phyloP scores from a whole-genome alignment of 148 eudicot genomes.

The Amaranthus palmeri region DNA sequence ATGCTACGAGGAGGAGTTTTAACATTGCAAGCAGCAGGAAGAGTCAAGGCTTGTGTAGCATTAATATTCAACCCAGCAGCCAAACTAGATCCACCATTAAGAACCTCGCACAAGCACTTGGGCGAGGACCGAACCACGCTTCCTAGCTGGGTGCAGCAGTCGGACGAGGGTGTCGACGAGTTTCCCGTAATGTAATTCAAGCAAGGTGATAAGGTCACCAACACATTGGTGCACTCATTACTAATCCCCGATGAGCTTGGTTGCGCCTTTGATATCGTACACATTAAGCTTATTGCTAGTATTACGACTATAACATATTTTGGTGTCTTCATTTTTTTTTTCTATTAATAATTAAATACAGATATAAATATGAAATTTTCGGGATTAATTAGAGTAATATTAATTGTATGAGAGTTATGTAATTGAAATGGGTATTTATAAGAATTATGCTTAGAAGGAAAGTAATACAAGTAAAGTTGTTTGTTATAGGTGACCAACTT shows the following conservation, averaged over 20 bases:
- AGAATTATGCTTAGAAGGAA: conserved; percentile 11
- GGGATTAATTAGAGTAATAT: neutral
- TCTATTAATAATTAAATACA: neutral
- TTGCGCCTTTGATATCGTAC: conserved; percentile 16
- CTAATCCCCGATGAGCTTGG: conserved; percentile 16
- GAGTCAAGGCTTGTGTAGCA: conserved; percentile 41
- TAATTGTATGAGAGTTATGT: neutral
- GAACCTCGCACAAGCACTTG: conserved; percentile 40
- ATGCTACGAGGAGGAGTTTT: conserved; percentile 42
- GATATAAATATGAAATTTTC: neutral
- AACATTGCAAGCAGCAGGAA: conserved; percentile 49
- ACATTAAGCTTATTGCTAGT: conserved; percentile 22
- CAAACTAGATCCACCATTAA: conserved; percentile 36
- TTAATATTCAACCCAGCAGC: conserved; percentile 43
- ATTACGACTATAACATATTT: conserved; percentile 11
- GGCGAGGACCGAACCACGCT: conserved; percentile 28
- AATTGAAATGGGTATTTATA: conserved; percentile 18
- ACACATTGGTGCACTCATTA: conserved; percentile 25
- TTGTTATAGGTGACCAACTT: conserved; percentile 25
- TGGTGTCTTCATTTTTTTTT: conserved; percentile 11
- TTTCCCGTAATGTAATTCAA: conserved; percentile 38
- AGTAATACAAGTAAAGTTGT: conserved; percentile 28
- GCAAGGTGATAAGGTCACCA: conserved; percentile 37
- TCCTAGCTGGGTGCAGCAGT: conserved; percentile 36
- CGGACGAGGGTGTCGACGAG: conserved; percentile 27